phyloP scores from a whole-genome alignment of 2,329 filamentous ascomycete species.

The Penicillium sp. region DNA sequence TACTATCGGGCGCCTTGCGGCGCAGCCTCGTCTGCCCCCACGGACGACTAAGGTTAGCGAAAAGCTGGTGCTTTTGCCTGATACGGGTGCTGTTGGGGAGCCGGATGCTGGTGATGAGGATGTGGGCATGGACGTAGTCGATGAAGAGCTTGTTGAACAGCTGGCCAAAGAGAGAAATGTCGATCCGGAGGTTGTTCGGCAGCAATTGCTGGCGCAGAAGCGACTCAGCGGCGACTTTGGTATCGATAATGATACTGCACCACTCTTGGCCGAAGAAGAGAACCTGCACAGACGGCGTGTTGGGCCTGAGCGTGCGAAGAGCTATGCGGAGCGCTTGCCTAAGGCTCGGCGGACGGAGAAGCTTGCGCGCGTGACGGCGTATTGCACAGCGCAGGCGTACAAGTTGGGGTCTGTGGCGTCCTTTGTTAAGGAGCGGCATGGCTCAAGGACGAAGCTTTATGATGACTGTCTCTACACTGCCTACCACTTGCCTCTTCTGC shows the following conservation, averaged over 20 bases:
- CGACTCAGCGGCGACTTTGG: constrained; percentile 51
- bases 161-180: constrained; percentile 32
- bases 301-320: constrained; percentile 63
- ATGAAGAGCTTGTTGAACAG: constrained; percentile 35
- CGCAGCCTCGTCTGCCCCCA: constrained; percentile 63
- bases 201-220: constrained; percentile 31
- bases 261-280: constrained; percentile 56
- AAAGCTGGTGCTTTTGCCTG: constrained; percentile 91
- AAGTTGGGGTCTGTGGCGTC: constrained; percentile 83
- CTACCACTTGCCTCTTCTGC: constrained; percentile 84
- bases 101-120: constrained; percentile 42
- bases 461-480: constrained; percentile 96
- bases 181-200: constrained; percentile 33
- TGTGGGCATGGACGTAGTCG: constrained; percentile 26
- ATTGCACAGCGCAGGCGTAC: constrained; percentile 91
- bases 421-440: constrained; percentile 82
- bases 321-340: constrained; percentile 86
- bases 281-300: constrained; percentile 52
- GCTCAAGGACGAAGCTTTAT: constrained; percentile 90
- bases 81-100: constrained; percentile 50
- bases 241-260: constrained; percentile 51
- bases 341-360: constrained; percentile 85
- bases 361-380: constrained; percentile 84
- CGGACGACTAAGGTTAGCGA: constrained; percentile 92
- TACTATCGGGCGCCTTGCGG: constrained; percentile 54